Conservation (phyloP, 768 basidiomycete species). For the Podaxis sp. region DNA sequence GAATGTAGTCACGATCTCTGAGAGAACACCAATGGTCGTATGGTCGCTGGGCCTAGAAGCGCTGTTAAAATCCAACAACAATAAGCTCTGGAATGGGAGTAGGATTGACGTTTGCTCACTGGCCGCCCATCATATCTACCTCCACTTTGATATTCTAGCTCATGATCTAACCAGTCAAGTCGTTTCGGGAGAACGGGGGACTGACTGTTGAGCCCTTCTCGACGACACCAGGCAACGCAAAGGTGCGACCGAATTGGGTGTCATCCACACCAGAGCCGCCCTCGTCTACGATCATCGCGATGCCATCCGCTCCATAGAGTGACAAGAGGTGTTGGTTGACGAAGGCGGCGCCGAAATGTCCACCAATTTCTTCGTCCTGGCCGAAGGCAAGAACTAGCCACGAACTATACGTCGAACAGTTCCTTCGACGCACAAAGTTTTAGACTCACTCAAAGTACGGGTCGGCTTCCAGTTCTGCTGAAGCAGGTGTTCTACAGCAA, state of each 20-base stretch:
- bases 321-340: constrained; percentile 23
- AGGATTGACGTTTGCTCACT: constrained; percentile 20
- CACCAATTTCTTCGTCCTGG: constrained; percentile 33
- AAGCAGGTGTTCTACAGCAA: constrained; percentile 28
- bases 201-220: constrained; percentile 30
- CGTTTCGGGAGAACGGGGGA: background rate
- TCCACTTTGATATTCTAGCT: constrained; percentile 26
- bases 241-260: constrained; percentile 21
- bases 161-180: background rate
- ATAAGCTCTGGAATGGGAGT: background rate
- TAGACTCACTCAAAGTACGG: constrained; percentile 23
- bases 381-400: constrained; percentile 29
- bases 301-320: constrained; percentile 26
- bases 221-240: constrained; percentile 31
- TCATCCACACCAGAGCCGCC: constrained; percentile 27
- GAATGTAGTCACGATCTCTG: constrained; percentile 28
- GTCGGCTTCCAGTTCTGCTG: constrained; percentile 23
- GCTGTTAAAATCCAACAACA: constrained; percentile 12
- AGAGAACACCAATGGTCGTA: constrained; percentile 30
- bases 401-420: background rate
- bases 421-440: background rate
- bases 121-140: constrained; percentile 31
- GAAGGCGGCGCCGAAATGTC: constrained; percentile 27
- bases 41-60: constrained; percentile 26
- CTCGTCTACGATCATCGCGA: constrained; percentile 33